Evolutionary conservation across 83 land plant species (phyloP).

Genomic region (Thuja plicata): DNA sequence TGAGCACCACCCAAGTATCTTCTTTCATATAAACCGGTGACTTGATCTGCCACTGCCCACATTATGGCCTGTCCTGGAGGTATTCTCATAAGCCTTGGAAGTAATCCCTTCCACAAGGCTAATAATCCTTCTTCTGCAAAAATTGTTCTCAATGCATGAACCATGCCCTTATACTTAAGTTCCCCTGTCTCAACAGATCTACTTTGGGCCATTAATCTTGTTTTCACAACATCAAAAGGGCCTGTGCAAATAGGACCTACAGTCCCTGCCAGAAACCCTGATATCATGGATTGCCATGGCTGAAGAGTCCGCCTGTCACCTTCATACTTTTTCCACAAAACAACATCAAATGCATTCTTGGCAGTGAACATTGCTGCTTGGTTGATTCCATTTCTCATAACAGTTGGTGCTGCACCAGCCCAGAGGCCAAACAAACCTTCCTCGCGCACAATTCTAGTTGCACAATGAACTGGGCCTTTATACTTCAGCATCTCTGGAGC

Average conservation of each 20-base stretch:
- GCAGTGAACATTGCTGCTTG: conserved; percentile 99
- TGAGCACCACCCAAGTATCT: conserved; percentile 37
- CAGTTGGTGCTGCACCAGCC: conserved; percentile 98
- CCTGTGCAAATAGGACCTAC: conserved; percentile 96
- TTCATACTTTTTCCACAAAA: conserved; percentile 92
- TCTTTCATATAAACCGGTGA: conserved; percentile 88
- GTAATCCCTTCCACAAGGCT: conserved; percentile 91
- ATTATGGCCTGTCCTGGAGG: conserved; percentile 99
- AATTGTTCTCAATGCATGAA: conserved; percentile 84
- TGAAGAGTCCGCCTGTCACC: conserved; percentile 88
- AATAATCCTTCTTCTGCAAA: conserved; percentile 84
- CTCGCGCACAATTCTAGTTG: conserved; percentile 76
- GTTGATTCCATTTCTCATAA: conserved; percentile 97
- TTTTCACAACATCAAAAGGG: conserved; percentile 99
- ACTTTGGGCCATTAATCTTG: conserved; percentile 95
- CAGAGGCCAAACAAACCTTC: conserved; percentile 92
- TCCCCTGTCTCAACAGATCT: conserved; percentile 42
- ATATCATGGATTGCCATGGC: conserved; percentile 99
- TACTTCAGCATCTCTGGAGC: conserved; percentile 82
- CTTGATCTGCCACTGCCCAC: conserved; percentile 99
- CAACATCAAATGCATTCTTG: conserved; percentile 71
- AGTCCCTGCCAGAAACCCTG: conserved; percentile 94
- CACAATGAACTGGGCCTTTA: conserved; percentile 97
- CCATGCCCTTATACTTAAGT: conserved; percentile 87
- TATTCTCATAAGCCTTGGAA: conserved; percentile 97